A percentile compares a stretch with the other conserved stretches of the same genome.
Evolutionary conservation across 2,329 filamentous ascomycete genomes (phyloP).

Genomic region (Fusarium beomiforme): DNA sequence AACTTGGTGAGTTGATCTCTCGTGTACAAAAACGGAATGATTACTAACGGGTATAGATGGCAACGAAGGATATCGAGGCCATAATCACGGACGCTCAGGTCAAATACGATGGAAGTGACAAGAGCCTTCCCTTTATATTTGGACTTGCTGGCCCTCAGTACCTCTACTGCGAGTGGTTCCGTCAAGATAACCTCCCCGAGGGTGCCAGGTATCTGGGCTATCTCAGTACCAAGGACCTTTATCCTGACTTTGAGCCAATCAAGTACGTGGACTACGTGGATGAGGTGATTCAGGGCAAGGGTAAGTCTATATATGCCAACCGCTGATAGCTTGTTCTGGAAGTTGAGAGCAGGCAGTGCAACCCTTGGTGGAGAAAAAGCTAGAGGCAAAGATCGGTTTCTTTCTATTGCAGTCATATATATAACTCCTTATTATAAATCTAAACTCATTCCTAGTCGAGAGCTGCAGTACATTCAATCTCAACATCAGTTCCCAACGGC

Average conservation of each 20-base stretch:
- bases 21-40: fast-evolving
- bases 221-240: conserved; percentile 24
- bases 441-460: neutral
- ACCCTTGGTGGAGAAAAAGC: too few species aligned
- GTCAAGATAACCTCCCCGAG: conserved; percentile 29
- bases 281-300: conserved; percentile 20
- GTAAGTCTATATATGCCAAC: conserved; percentile 6
- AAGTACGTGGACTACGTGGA: conserved; percentile 26
- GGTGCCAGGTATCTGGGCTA: conserved; percentile 23
- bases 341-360: too few species aligned
- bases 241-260: conserved; percentile 19
- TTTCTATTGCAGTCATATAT: neutral
- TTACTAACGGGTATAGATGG: conserved; percentile 8
- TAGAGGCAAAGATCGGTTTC: neutral
- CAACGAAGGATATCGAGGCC: conserved; percentile 7
- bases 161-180: conserved; percentile 28
- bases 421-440: neutral
- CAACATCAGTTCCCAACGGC: conserved; percentile 75
- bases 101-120: conserved; percentile 2
- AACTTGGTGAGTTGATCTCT: conserved; percentile 8
- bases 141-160: conserved; percentile 18
- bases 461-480: conserved; percentile 73
- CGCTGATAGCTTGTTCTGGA: neutral
- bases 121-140: neutral
- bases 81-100: conserved; percentile 1